Conservation (phyloP, 2,329 filamentous ascomycete genomes). For the Ciborinia camelliae region DNA sequence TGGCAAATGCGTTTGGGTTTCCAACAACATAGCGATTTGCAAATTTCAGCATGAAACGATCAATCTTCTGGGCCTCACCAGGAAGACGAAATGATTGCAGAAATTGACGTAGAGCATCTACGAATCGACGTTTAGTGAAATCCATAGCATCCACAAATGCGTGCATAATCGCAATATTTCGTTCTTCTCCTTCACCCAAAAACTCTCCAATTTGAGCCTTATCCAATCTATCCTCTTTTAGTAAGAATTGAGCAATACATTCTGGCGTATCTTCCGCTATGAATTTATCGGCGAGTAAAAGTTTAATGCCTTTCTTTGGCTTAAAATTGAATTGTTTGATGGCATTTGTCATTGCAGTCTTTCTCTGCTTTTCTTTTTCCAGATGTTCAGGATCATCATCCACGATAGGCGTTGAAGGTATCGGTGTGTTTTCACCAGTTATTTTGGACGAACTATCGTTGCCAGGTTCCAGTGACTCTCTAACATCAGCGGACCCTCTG, state of each 20-base stretch:
- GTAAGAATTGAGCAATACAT: slow-evolving; percentile 80
- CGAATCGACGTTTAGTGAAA: slow-evolving; percentile 85
- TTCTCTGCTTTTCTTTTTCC: slow-evolving; percentile 91
- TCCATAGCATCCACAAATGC: slow-evolving; percentile 96
- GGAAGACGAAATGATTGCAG: slow-evolving; percentile 92
- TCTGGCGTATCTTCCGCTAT: slow-evolving; percentile 74
- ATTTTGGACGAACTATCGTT: slow-evolving; percentile 60
- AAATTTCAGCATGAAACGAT: slow-evolving; percentile 99
- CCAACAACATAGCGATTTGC: slow-evolving; percentile 92
- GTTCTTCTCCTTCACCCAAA: slow-evolving; percentile 85
- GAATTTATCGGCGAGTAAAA: slow-evolving; percentile 79
- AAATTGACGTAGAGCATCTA: slow-evolving; percentile 86
- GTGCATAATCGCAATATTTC: slow-evolving; percentile 97
- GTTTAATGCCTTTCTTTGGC: slow-evolving; percentile 87
- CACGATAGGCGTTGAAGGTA: slow-evolving; percentile 63
- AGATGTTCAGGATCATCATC: slow-evolving; percentile 92
- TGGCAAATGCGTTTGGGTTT: slow-evolving; percentile 96
- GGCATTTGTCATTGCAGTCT: slow-evolving; percentile 86
- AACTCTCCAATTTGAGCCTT: slow-evolving; percentile 93
- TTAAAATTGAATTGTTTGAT: slow-evolving; percentile 97
- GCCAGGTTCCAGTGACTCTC: slow-evolving; percentile 74
- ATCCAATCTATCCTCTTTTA: slow-evolving; percentile 78
- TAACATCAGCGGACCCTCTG: slow-evolving; percentile 53
- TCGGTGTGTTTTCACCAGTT: slow-evolving; percentile 51
- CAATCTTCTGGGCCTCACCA: slow-evolving; percentile 97